phyloP scores from a whole-genome alignment of 768 basidiomycete genomes.

The Mycena rebaudengoi region DNA sequence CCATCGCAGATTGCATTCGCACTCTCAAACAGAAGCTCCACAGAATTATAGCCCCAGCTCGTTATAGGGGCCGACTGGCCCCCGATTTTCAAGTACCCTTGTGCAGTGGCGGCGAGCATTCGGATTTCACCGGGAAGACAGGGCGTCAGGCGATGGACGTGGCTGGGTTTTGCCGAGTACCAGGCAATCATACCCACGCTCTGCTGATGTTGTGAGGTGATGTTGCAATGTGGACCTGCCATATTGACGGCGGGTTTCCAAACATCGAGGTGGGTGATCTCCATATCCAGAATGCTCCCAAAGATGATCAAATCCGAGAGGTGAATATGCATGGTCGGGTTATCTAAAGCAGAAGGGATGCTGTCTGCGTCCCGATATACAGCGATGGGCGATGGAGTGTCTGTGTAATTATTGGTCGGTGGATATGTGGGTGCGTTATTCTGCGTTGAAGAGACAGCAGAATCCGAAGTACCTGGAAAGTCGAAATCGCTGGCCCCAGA shows the following conservation, averaged over 20 bases:
- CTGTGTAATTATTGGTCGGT: no score
- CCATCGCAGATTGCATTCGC: no score
- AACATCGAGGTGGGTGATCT: neutral
- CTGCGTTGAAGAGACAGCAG: neutral
- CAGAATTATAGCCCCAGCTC: constrained; percentile 16
- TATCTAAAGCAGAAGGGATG: constrained; percentile 3
- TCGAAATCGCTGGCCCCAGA: no score
- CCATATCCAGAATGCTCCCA: neutral
- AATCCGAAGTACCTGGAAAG: neutral
- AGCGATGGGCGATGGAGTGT: no score
- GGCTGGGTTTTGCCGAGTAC: neutral
- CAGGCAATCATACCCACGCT: neutral
- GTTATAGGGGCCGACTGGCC: neutral
- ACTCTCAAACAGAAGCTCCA: neutral
- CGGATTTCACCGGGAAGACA: neutral
- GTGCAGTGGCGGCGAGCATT: neutral
- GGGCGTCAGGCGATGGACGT: neutral
- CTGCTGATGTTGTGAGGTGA: neutral
- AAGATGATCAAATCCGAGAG: neutral
- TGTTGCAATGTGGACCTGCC: neutral
- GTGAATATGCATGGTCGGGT: neutral
- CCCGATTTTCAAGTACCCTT: neutral
- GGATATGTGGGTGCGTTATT: no score
- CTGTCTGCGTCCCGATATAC: constrained; percentile 13
- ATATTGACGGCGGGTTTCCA: neutral